Evolutionary conservation across 83 land plant genomes (phyloP).

Genomic region (Isoetes engelmannii): DNA sequence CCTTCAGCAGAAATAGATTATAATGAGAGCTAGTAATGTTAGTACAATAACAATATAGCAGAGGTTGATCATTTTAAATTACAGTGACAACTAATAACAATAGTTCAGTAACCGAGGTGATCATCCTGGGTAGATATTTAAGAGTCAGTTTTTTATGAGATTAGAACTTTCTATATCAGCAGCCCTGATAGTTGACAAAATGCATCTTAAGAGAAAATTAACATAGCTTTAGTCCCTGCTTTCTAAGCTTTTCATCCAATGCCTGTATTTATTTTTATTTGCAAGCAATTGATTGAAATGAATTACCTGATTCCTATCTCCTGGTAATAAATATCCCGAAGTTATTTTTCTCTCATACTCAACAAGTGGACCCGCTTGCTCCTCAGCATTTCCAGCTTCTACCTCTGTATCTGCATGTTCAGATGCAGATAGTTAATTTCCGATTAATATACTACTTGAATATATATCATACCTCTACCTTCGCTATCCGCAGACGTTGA

Average conservation of each 20-base stretch:
- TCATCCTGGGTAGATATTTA: neutral
- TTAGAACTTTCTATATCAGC: neutral
- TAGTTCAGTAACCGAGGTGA: neutral
- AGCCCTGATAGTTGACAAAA: neutral
- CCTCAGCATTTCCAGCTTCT: slow-evolving; percentile 1
- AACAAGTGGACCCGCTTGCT: slow-evolving; percentile 55
- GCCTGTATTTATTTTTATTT: neutral
- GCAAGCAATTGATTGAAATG: neutral
- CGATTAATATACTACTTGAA: too few species aligned
- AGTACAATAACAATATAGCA: neutral
- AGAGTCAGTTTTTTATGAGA: neutral
- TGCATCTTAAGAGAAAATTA: neutral
- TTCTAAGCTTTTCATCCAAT: neutral
- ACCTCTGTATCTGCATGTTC: neutral
- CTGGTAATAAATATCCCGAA: slow-evolving; percentile 69
- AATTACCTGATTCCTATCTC: slow-evolving; percentile 70
- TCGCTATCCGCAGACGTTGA: too few species aligned
- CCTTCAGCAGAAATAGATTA: neutral
- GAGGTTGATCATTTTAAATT: neutral
- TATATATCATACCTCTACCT: too few species aligned
- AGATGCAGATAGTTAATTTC: too few species aligned
- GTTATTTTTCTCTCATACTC: slow-evolving; percentile 86
- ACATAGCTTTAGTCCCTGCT: neutral
- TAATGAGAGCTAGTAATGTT: neutral
- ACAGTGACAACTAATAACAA: neutral